A percentile compares a stretch with the other conserved stretches of the same genome.
phyloP scores from a whole-genome alignment of 306 rosid species.

The Cajanus cajan region DNA sequence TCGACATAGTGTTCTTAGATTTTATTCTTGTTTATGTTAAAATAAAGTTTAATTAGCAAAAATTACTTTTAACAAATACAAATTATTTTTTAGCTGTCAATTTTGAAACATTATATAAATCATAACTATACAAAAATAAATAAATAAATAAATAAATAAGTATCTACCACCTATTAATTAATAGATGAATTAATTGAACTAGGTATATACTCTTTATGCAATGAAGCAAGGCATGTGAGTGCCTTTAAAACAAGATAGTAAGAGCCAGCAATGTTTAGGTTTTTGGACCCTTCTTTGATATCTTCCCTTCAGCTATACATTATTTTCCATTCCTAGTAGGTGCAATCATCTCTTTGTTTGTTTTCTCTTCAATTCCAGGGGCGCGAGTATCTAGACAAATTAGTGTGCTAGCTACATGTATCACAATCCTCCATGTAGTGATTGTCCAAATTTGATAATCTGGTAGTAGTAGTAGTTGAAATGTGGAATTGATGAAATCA shows the following conservation, averaged over 20 bases:
- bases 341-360: neutral
- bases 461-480: slow-evolving; percentile 46
- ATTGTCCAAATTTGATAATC: slow-evolving; percentile 31
- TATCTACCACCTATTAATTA: neutral
- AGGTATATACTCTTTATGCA: neutral
- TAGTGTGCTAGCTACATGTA: neutral
- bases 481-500: slow-evolving; percentile 18
- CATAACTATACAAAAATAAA: too few species aligned
- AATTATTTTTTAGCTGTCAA: too few species aligned
- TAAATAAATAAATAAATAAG: too few species aligned
- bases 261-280: slow-evolving; percentile 37
- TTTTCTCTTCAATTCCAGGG: slow-evolving; percentile 18
- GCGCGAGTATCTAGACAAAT: neutral
- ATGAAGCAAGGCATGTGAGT: slow-evolving; percentile 33
- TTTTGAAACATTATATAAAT: too few species aligned
- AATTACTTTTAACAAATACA: too few species aligned
- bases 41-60: too few species aligned
- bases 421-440: slow-evolving; percentile 4
- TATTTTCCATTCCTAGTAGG: slow-evolving; percentile 14
- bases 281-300: slow-evolving; percentile 23
- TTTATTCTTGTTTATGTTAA: too few species aligned
- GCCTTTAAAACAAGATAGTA: slow-evolving; percentile 27
- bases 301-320: slow-evolving; percentile 1
- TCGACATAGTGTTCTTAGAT: too few species aligned
- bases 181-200: neutral